Percentiles rank a stretch among this genome's conserved stretches.
These are phyloP conservation scores for Geotrichum siamense DNA, from an alignment of 1,139 yeast genomes.

Conservation along the genomic window DNA sequence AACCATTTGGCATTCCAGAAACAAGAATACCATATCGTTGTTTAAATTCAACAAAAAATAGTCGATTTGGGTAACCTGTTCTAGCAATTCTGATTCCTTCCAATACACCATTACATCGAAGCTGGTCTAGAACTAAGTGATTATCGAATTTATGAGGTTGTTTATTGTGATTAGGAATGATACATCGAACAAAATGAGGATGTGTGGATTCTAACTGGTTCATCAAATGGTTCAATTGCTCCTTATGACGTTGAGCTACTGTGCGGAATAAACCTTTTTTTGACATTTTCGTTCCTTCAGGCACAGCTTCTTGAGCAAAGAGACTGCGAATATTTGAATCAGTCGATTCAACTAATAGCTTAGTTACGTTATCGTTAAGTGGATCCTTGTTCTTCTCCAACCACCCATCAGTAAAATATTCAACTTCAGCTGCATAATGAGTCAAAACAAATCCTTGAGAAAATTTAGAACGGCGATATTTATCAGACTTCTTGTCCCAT, in stretches of 20 bases:
- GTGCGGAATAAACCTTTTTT: slow-evolving; percentile 57
- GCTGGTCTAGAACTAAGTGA: slow-evolving; percentile 71
- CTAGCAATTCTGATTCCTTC: slow-evolving; percentile 97
- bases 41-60: slow-evolving; percentile 74
- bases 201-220: slow-evolving; percentile 70
- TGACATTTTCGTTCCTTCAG: slow-evolving; percentile 19
- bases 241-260: slow-evolving; percentile 68
- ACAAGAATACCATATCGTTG: slow-evolving; percentile 64
- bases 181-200: slow-evolving; percentile 96
- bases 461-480: slow-evolving; percentile 63
- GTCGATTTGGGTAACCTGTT: slow-evolving; percentile 92
- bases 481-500: slow-evolving; percentile 52
- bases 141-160: slow-evolving; percentile 67
- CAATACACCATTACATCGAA: slow-evolving; percentile 93
- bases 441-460: slow-evolving; percentile 58
- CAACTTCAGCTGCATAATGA: slow-evolving; percentile 95
- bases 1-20: slow-evolving; percentile 35
- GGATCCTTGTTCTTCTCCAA: slow-evolving; percentile 93
- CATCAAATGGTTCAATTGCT: slow-evolving; percentile 69
- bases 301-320: slow-evolving; percentile 32
- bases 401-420: slow-evolving; percentile 90
- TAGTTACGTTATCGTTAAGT: slow-evolving; percentile 65
- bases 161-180: slow-evolving; percentile 78
- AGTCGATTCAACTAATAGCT: slow-evolving; percentile 49
- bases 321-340: slow-evolving; percentile 47